Base-by-base conservation (phyloP, 352 stramenopile species). In the Phytophthora citricola region DNA sequence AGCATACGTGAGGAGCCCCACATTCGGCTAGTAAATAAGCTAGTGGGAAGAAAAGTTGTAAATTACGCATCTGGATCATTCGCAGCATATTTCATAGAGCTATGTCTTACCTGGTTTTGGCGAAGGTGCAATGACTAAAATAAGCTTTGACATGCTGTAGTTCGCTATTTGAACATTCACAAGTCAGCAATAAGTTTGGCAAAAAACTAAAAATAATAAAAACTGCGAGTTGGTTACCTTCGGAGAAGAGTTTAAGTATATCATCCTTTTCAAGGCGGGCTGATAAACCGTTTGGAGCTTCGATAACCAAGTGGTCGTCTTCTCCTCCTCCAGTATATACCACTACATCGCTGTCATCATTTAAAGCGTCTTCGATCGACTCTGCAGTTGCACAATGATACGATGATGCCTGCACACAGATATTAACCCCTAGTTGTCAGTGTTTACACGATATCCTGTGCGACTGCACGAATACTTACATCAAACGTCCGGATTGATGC, bases 1-100 rank as follows among this genome's bases (percentile, higher is more conserved):
- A 92, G 46, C 87, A 82, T 12, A 92, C 76, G 22, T 83, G 80
- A 26, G 71, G 47, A 17, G 73, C 63, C 11, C 80, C 84, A 36
- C 75, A 79, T 6, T 69, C 70, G 6, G 80, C 71, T 64, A 92
- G 62, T 50, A 87, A 69, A 62, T 74, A 73, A 29, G 77, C 84
- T 91, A 29, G 5, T 5, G 45, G 56, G 41, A 46, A 38, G 6
- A 10, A 8, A 36, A 40, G 1, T 11, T 44, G 45, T 57, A 53
- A 51, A 4, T 7, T 55, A 12, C 4, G 17, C 9, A 58, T 15
- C 22, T 14, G 26, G 3, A 53, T 9, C 22, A 31, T 31, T 14
- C 15, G 39, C 14, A 63, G 34, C 9, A 12, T 24, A 36, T 3
- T 11, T 57, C 45, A 29, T 22, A 8, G 6, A 32, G 3, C 1